Conservation (phyloP, 345 rosid genomes). For the Physaria fendleri region DNA sequence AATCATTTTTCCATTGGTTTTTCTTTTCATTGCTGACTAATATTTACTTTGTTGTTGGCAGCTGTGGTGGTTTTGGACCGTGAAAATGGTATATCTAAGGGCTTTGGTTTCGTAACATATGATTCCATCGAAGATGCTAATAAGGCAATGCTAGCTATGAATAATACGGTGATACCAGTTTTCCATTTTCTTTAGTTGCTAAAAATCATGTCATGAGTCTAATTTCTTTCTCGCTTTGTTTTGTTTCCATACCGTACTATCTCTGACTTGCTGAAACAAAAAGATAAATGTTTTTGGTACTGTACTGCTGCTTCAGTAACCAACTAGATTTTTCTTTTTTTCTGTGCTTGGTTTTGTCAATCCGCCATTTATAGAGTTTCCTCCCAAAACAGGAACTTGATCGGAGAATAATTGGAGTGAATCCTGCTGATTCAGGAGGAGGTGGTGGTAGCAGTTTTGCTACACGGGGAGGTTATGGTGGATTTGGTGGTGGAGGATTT, state of each 20-base stretch:
- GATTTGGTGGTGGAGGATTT: conserved; percentile 19
- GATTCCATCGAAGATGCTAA: conserved; percentile 22
- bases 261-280: background rate
- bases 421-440: conserved; percentile 24
- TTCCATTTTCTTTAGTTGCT: conserved; percentile 4
- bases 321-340: background rate
- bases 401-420: conserved; percentile 20
- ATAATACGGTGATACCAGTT: conserved; percentile 20
- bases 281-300: background rate
- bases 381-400: conserved; percentile 18
- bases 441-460: conserved; percentile 23
- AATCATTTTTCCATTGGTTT: background rate
- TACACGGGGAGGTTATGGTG: conserved; percentile 29
- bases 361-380: background rate
- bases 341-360: conserved; percentile 17
- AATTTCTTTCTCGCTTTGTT: background rate
- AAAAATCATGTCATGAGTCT: background rate
- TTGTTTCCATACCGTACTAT: background rate
- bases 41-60: conserved; percentile 10
- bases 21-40: conserved; percentile 4
- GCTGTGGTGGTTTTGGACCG: conserved; percentile 27
- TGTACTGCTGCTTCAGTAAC: conserved; percentile 11
- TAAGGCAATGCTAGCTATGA: conserved; percentile 13
- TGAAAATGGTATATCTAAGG: conserved; percentile 22
- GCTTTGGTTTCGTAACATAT: conserved; percentile 31